Evolutionary conservation across 352 stramenopile species (phyloP).

Genomic region (Elongisporangium undulatum): DNA sequence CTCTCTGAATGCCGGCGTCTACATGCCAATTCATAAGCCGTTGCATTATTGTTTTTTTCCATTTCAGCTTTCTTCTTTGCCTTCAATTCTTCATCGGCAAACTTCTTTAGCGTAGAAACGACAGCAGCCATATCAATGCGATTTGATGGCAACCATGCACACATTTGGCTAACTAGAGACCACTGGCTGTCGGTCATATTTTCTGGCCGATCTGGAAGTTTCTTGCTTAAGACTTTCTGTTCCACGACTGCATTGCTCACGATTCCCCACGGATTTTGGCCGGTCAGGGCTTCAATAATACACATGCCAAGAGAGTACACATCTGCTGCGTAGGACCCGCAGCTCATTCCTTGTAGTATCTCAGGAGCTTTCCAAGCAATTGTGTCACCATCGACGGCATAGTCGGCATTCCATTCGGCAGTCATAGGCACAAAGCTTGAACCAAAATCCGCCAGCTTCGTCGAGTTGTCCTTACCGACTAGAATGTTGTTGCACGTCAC

Average conservation of each 20-base stretch:
- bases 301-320: constrained; percentile 25
- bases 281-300: constrained; percentile 16
- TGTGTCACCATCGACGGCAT: constrained; percentile 1
- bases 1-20: neutral
- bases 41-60: too few species aligned
- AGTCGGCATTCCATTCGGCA: neutral
- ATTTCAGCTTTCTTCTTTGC: neutral
- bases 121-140: neutral
- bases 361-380: constrained; percentile 12
- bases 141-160: neutral
- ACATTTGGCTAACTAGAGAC: neutral
- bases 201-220: neutral
- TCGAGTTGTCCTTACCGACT: constrained; percentile 3
- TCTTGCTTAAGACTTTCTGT: neutral
- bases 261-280: neutral
- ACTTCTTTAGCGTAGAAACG: neutral
- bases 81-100: neutral
- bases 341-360: constrained; percentile 2
- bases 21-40: too few species aligned
- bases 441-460: constrained; percentile 23
- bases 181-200: neutral
- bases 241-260: neutral
- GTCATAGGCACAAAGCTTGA: constrained; percentile 4
- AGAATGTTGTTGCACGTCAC: constrained; percentile 27
- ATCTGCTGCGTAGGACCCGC: constrained; percentile 14